These are phyloP conservation scores for Saturnispora bothae DNA, from an alignment of 805 yeast genomes.

Conservation along the genomic window DNA sequence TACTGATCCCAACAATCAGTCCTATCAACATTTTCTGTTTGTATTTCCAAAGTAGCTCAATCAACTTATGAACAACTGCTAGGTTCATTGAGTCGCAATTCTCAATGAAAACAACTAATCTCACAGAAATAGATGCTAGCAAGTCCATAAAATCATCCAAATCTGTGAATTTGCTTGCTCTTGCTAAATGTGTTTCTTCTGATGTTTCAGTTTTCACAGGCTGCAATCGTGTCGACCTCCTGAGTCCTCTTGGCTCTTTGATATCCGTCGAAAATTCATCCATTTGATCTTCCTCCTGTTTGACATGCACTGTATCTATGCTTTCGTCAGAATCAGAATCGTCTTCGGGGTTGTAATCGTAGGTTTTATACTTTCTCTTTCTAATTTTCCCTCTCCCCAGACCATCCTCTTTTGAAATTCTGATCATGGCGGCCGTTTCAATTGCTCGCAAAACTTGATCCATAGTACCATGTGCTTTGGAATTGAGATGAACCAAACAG, in stretches of 20 bases:
- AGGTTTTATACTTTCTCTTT: conserved; percentile 9
- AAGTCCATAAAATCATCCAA: conserved; percentile 18
- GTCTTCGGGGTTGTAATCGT: conserved; percentile 6
- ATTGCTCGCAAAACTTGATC: conserved; percentile 11
- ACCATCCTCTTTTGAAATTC: conserved; percentile 2
- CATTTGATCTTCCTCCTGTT: conserved; percentile 9
- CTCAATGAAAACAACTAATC: conserved; percentile 23
- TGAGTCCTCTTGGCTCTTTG: conserved; percentile 9
- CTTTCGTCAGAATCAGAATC: conserved; percentile 6
- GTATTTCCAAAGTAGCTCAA: conserved; percentile 19
- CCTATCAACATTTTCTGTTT: conserved; percentile 13
- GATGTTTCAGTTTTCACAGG: conserved; percentile 5
- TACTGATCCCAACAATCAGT: conserved; percentile 25
- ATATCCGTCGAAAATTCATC: not conserved
- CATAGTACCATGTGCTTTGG: conserved; percentile 12
- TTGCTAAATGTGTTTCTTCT: conserved; percentile 6
- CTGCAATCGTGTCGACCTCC: conserved; percentile 6
- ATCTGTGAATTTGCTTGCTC: conserved; percentile 15
- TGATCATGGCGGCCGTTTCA: conserved; percentile 9
- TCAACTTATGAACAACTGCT: conserved; percentile 16
- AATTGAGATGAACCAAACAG: conserved; percentile 14
- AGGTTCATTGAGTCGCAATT: conserved; percentile 28
- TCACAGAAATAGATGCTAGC: conserved; percentile 10
- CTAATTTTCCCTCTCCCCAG: conserved; percentile 8
- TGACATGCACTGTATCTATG: too few relatives aligned